Base-by-base conservation (phyloP, 2,329 filamentous ascomycete species). In the Botrytis elliptica region DNA sequence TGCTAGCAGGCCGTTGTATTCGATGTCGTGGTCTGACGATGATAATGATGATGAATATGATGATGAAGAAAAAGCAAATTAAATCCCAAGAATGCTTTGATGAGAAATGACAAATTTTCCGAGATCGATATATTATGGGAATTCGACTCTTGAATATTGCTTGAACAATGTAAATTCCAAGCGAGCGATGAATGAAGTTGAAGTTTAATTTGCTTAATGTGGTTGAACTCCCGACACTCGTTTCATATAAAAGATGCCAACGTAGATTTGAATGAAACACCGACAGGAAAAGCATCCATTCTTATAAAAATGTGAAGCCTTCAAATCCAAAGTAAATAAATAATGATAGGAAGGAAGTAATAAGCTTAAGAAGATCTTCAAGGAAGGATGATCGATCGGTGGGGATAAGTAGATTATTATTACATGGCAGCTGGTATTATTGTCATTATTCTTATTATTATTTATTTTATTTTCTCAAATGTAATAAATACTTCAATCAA, bases 241-340 rank as follows among this genome's bases (percentile, higher is more conserved):
- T 68, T 68, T 68, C 36, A 57, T 42, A 18, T 57, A 57, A 57
- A 33, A 44, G 38, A 33, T 69, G 38, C n/a, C 49, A 69, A 57
- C 29, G 18, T 42, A 44, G 44, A 42, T 55, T 42, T 29, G n/a
- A 49, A 63, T 52, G 70, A 55, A 66, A 29, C 44, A 52, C 4
- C 60, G 22, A n/a, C n/a, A 38, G 68, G 68, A 62, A 44, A 55
- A 42, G 33, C 70, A 72, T 57, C 38, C 60, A 72, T 72, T 66
- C 70, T 72, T 72, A 67, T 72, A 72, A 42, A 52, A 52, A 67
- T 20, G 38, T 25, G 25, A 33, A 55, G 52, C 5, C 18, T 25
- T 25, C 16, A 16, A 38, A 71, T 20, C 16, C 38, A 71, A 36
- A 22, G 29, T 16, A 16, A 52, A 71, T 52, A 16, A 46, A 70